These are phyloP conservation scores for Penicillium ucsense DNA, from an alignment of 495 filamentous ascomycete genomes.

Conservation along the genomic window DNA sequence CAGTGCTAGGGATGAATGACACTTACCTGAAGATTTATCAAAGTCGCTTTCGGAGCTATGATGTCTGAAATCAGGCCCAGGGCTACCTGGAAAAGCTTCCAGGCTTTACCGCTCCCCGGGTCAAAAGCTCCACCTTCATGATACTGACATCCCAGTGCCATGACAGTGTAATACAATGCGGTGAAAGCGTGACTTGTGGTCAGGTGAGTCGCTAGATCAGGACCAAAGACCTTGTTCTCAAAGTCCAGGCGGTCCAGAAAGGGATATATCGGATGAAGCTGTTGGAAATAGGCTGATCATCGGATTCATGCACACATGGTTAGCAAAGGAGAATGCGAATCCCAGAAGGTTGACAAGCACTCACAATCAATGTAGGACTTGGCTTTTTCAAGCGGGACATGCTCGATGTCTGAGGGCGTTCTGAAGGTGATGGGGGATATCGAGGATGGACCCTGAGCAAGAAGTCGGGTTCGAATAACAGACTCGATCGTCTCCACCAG, in stretches of 20 bases:
- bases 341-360: too few species aligned
- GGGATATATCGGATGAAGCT: neutral
- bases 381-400: too few species aligned
- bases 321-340: too few species aligned
- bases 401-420: too few species aligned
- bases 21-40: neutral
- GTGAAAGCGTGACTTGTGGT: neutral
- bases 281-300: neutral
- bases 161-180: neutral
- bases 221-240: neutral
- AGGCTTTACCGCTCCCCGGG: neutral
- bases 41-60: neutral
- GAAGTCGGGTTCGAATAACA: neutral
- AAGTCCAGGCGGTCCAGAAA: neutral
- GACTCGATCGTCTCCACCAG: neutral
- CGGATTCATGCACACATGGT: too few species aligned
- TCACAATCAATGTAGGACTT: too few species aligned
- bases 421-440: too few species aligned
- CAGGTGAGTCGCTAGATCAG: neutral
- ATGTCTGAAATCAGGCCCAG: neutral
- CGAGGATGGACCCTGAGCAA: too few species aligned
- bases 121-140: neutral
- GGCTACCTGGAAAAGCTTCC: neutral
- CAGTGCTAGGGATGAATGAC: neutral
- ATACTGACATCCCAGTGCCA: neutral